A percentile compares a stretch with the other conserved stretches of the same genome.
These are phyloP conservation scores for Eutrema salsugineum DNA, from an alignment of 441 rosid species.

Conservation along the genomic window DNA sequence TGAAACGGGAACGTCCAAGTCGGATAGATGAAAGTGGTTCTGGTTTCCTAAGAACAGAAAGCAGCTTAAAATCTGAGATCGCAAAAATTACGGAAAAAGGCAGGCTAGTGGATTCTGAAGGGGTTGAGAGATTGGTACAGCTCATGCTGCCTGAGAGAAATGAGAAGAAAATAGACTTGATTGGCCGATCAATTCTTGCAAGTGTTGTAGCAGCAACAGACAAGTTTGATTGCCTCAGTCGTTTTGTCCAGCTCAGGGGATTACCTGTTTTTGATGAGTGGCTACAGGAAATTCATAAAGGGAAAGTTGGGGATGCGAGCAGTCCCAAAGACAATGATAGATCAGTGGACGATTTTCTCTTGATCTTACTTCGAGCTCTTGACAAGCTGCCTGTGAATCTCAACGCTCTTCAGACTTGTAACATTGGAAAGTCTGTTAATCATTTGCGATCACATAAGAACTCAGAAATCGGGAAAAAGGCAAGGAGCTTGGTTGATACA, in stretches of 20 bases:
- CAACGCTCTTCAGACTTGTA: constrained; percentile 84
- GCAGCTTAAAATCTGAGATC: constrained; percentile 63
- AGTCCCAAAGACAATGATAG: constrained; percentile 31
- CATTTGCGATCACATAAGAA: constrained; percentile 80
- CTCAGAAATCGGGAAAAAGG: constrained; percentile 87
- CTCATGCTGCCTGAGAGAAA: constrained; percentile 64
- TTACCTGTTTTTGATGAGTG: constrained; percentile 90
- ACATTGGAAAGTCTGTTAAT: constrained; percentile 97
- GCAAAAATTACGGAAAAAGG: constrained; percentile 78
- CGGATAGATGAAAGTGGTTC: constrained; percentile 69
- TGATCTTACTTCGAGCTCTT: constrained; percentile 62
- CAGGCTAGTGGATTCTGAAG: constrained; percentile 71
- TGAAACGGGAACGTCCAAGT: constrained; percentile 63
- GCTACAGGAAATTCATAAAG: constrained; percentile 98
- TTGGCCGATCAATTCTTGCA: constrained; percentile 65
- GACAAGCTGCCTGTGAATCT: constrained; percentile 94
- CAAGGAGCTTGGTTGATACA: constrained; percentile 89
- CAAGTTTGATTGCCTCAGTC: constrained; percentile 71
- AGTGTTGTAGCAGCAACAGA: constrained; percentile 87
- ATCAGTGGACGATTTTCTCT: constrained; percentile 18
- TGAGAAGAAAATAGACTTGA: constrained; percentile 78
- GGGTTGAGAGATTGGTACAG: constrained; percentile 80
- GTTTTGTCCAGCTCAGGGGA: constrained; percentile 87
- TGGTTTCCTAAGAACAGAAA: constrained; percentile 51
- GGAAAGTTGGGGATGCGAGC: constrained; percentile 68